phyloP scores from a whole-genome alignment of 2,329 filamentous ascomycete genomes.

The Claviceps pazoutovae region DNA sequence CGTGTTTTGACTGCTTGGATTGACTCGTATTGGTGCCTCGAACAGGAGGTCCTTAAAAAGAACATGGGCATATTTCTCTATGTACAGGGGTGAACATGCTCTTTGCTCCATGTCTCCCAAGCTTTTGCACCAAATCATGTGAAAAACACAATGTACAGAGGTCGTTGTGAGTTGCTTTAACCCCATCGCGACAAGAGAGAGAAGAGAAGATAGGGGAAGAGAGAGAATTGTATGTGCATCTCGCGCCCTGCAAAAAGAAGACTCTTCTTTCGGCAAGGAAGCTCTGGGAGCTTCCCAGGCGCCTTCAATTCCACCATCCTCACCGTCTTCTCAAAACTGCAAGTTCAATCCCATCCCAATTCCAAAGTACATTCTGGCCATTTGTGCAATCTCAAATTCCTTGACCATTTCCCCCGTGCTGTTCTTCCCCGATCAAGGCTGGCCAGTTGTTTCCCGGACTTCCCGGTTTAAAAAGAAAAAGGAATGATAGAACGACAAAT shows the following conservation, averaged over 20 bases:
- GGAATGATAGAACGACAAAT: background rate
- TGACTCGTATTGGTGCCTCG: background rate
- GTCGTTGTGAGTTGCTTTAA: slow-evolving; percentile 13
- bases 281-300: background rate
- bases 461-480: slow-evolving; percentile 14
- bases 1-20: background rate
- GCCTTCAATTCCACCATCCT: background rate
- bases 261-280: background rate
- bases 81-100: background rate
- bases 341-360: background rate
- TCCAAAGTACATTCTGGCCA: slow-evolving; percentile 6
- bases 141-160: slow-evolving; percentile 18
- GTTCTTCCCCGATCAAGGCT: slow-evolving; percentile 10
- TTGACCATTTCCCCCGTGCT: slow-evolving; percentile 4
- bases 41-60: background rate
- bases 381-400: slow-evolving; percentile 21
- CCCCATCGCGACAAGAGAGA: slow-evolving; percentile 3
- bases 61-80: background rate
- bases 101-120: slow-evolving; percentile 1
- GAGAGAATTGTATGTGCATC: background rate
- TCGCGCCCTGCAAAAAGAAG: background rate
- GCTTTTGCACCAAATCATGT: background rate
- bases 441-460: slow-evolving; percentile 12
- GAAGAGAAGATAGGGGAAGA: background rate
- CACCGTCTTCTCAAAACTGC: background rate